Evolutionary conservation across 2,329 filamentous ascomycete species (phyloP), one percentile per base, ranked within the genome.

Genomic region (Furcasterigmium furcatum): DNA sequence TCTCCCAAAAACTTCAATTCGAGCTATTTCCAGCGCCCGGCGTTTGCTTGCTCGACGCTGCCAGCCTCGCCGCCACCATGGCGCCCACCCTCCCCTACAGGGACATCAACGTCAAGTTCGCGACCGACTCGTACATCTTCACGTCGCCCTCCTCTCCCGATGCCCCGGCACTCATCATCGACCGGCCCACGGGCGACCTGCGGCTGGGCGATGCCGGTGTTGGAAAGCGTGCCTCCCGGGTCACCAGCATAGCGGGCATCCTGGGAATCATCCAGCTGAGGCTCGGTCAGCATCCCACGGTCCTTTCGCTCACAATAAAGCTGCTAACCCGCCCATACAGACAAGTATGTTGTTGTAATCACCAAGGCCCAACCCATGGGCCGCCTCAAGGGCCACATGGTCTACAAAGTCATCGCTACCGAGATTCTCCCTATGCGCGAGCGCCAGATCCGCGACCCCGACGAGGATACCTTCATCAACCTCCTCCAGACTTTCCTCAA

Each of bases 281-380:
- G 60, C 80, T 99, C 61, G 91, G 91, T 96, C 78, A 58, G 69
- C 65, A 27, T 27, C 38, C 47, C 29, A 18, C 36, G 20, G 21
- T 19, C 22, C 27, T 9, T 10, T 18, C 16, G n/a, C 5, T 20
- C 29, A 2, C n/a, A 24, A 45, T 30, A 27, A n/a, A 8, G 6
- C 24, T 20, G 32, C 48, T 52, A 39, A 55, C 45, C 22, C 46
- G 20, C 5, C n/a, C n/a, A n/a, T 21, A 18, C 20, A 82, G 81
- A 99, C 77, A 97, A 96, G 69, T 99, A 99, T 77, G 86, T 95
- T 61, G 88, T 99, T 62, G 80, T 95, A 61, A 95, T 99, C 65
- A 96, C 88, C 56, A 97, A 99, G 70, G 88, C 91, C 46, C 84
- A 91, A 62, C 87, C 91, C 30, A 84, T 97, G 67, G 94, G 92